Percentiles rank a stretch among this genome's conserved stretches.
Conservation (phyloP, 805 yeast species). For the Pichia heedii region DNA sequence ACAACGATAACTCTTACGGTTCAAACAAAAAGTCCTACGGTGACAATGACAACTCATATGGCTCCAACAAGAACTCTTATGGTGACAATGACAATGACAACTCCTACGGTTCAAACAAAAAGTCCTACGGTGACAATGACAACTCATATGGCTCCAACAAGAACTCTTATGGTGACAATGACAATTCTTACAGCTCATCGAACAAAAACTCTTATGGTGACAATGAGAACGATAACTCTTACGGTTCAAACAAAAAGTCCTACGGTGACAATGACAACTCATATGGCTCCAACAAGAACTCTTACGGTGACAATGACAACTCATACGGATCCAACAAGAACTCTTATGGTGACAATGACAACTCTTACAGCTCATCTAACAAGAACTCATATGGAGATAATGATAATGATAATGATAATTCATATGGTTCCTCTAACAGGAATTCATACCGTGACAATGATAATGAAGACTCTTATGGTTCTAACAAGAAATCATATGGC, state of each 20-base stretch:
- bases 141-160: neutral
- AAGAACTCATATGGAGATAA: conserved; percentile 13
- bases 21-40: conserved; percentile 13
- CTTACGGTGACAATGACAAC: conserved; percentile 22
- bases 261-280: conserved; percentile 14
- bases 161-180: conserved; percentile 8
- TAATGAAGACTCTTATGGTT: conserved; percentile 25
- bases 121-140: conserved; percentile 26
- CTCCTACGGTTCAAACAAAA: neutral
- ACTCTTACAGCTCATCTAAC: conserved; percentile 19
- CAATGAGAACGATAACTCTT: conserved; percentile 16
- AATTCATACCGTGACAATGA: conserved; percentile 1
- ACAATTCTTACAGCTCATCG: too few relatives aligned
- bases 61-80: neutral
- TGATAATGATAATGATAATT: conserved; percentile 16
- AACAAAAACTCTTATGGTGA: conserved; percentile 19
- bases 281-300: conserved; percentile 16
- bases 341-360: conserved; percentile 22
- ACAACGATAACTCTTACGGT: conserved; percentile 16
- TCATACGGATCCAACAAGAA: conserved; percentile 14
- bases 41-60: conserved; percentile 20
- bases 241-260: conserved; percentile 9
- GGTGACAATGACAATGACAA: neutral
- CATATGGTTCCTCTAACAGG: conserved; percentile 9
- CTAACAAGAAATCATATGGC: conserved; percentile 11